These are phyloP conservation scores for Lumnitzera littorea DNA, from an alignment of 345 rosid genomes.

Conservation along the genomic window DNA sequence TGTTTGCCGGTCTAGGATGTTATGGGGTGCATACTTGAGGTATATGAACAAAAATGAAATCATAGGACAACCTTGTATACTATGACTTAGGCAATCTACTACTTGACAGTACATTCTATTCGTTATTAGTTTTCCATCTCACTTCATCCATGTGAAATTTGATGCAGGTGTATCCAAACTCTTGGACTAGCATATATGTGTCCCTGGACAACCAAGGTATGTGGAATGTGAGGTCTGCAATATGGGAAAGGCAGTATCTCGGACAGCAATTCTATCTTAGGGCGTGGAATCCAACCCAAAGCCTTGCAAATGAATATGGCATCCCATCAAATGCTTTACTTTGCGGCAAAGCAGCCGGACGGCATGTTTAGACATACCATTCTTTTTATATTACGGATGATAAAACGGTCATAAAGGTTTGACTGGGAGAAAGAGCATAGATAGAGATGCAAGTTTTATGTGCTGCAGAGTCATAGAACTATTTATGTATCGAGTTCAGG, in stretches of 20 bases:
- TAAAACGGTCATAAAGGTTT: conserved; percentile 15
- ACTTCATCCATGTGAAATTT: not conserved
- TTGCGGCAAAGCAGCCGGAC: conserved; percentile 24
- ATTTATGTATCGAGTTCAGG: no score
- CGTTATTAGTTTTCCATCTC: not conserved
- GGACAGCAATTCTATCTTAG: conserved; percentile 37
- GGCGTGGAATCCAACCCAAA: conserved; percentile 19
- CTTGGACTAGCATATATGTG: conserved; percentile 31
- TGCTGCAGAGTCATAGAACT: not conserved
- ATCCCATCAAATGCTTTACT: conserved; percentile 34
- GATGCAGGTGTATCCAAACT: conserved; percentile 30
- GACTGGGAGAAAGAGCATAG: conserved; percentile 4
- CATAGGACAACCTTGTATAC: no score
- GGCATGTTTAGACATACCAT: conserved; percentile 2
- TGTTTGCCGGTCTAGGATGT: no score
- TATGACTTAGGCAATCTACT: no score
- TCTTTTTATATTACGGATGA: not conserved
- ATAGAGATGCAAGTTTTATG: not conserved
- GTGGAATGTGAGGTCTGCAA: conserved; percentile 38
- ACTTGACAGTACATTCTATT: not conserved
- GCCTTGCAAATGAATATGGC: conserved; percentile 22
- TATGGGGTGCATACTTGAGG: no score
- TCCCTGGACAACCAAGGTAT: conserved; percentile 41
- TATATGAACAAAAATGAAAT: no score
- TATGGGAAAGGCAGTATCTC: conserved; percentile 34